These are phyloP conservation scores for Podaxis mareebaensis DNA, from an alignment of 768 basidiomycete genomes.

Conservation along the genomic window DNA sequence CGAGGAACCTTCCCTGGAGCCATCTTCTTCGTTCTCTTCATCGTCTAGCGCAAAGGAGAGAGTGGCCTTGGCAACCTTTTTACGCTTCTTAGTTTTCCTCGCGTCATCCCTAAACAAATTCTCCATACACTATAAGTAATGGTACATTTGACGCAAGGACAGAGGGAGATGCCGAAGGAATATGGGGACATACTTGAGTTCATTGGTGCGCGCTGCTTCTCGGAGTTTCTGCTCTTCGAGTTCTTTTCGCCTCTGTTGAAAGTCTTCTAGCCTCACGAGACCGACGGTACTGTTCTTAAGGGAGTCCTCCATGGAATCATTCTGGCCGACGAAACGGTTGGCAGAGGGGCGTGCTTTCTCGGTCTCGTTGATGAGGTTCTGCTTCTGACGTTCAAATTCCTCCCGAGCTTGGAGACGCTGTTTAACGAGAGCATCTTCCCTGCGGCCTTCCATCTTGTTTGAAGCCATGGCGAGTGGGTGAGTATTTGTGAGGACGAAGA, in stretches of 20 bases:
- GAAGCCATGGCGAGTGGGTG: conserved; percentile 57
- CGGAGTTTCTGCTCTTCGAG: conserved; percentile 90
- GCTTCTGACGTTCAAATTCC: conserved; percentile 81
- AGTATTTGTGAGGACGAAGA: background rate
- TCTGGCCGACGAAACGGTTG: conserved; percentile 90
- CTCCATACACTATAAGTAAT: conserved; percentile 79
- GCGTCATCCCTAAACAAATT: conserved; percentile 83
- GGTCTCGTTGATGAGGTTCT: conserved; percentile 81
- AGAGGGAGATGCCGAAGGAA: conserved; percentile 16
- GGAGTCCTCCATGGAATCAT: conserved; percentile 92
- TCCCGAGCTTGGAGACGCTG: conserved; percentile 79
- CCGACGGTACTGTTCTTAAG: conserved; percentile 92
- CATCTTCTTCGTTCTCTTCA: conserved; percentile 49
- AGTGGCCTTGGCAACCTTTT: conserved; percentile 85
- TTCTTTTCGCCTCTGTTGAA: conserved; percentile 85
- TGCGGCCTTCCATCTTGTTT: conserved; percentile 80
- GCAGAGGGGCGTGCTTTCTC: conserved; percentile 88
- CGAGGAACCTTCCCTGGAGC: conserved; percentile 32
- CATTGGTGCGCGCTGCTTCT: conserved; percentile 82
- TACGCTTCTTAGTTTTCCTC: conserved; percentile 89
- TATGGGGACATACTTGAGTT: conserved; percentile 75
- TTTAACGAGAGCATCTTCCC: conserved; percentile 83
- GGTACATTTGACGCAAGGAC: conserved; percentile 25
- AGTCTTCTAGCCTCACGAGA: conserved; percentile 88
- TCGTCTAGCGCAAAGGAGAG: conserved; percentile 92